Evolutionary conservation across 331 rosid species (phyloP).

Genomic region (Telfairia occidentalis): DNA sequence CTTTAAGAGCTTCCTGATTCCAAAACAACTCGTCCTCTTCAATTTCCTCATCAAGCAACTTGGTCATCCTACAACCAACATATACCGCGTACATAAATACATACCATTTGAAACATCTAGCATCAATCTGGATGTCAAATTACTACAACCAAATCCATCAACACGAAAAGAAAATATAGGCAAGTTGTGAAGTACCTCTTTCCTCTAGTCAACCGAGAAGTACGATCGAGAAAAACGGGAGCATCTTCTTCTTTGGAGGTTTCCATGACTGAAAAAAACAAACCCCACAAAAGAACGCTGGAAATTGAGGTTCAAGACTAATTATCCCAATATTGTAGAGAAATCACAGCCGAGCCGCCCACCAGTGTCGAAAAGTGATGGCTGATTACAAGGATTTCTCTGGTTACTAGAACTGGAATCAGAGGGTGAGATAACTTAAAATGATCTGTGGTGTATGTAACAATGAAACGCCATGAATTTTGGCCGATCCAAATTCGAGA

Average conservation of each 20-base stretch:
- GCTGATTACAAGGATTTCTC: background rate
- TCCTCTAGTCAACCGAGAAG: slow-evolving; percentile 67
- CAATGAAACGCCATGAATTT: background rate
- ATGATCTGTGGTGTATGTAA: background rate
- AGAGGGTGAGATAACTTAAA: background rate
- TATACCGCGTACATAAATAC: background rate
- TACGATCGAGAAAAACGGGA: slow-evolving; percentile 38
- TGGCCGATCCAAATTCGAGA: background rate
- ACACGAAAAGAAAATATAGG: background rate
- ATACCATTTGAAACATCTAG: background rate
- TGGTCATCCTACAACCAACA: slow-evolving; percentile 31
- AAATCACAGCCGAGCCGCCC: background rate
- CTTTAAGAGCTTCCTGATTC: slow-evolving; percentile 91
- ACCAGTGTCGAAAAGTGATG: background rate
- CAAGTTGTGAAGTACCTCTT: slow-evolving; percentile 24
- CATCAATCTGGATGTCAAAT: background rate
- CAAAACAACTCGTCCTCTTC: slow-evolving; percentile 82
- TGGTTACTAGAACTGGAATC: background rate
- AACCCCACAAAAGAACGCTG: background rate
- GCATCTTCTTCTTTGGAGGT: slow-evolving; percentile 15
- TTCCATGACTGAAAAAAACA: slow-evolving; percentile 21
- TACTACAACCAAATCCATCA: background rate
- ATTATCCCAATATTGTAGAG: background rate
- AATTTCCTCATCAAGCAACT: slow-evolving; percentile 59
- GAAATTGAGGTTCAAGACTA: background rate